Conservation (phyloP, 2,329 filamentous ascomycete genomes). For the Diaporthe longicolla region DNA sequence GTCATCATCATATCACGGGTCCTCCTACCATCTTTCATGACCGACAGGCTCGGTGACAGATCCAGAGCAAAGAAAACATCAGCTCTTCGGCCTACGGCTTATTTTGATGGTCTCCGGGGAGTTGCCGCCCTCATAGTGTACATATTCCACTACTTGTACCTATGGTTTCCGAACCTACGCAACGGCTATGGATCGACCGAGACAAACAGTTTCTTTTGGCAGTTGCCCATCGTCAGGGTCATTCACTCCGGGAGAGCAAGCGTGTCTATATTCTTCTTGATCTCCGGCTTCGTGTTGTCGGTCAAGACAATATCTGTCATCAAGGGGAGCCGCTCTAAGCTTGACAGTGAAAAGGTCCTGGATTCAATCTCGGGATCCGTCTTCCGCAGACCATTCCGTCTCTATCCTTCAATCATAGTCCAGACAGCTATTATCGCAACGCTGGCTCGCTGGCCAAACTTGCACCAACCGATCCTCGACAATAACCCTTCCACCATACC, state of each 20-base stretch:
- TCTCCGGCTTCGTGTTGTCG: slow-evolving; percentile 54
- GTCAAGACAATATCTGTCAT: slow-evolving; percentile 49
- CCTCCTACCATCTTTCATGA: slow-evolving; percentile 1
- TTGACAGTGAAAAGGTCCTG: slow-evolving; percentile 39
- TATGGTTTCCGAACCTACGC: slow-evolving; percentile 9
- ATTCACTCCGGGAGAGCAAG: slow-evolving; percentile 49
- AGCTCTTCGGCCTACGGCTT: slow-evolving; percentile 38
- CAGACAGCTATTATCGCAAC: slow-evolving; percentile 45
- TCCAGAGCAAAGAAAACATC: not conserved
- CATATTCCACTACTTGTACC: slow-evolving; percentile 43
- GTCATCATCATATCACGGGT: not conserved
- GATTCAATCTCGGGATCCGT: slow-evolving; percentile 45
- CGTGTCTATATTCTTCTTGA: slow-evolving; percentile 55
- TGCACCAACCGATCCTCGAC: slow-evolving; percentile 15
- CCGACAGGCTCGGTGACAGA: not conserved
- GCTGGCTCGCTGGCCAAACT: not conserved
- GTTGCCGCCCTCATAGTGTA: slow-evolving; percentile 49
- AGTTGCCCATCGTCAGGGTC: slow-evolving; percentile 51
- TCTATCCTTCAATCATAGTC: slow-evolving; percentile 49
- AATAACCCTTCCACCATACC: slow-evolving; percentile 10
- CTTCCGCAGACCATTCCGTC: slow-evolving; percentile 50
- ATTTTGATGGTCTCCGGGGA: slow-evolving; percentile 50
- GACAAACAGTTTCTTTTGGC: slow-evolving; percentile 33
- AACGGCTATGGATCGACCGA: slow-evolving; percentile 27
- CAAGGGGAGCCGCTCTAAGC: slow-evolving; percentile 35